Evolutionary conservation across 345 rosid genomes (phyloP).

Genomic region (Ceriops tagal): DNA sequence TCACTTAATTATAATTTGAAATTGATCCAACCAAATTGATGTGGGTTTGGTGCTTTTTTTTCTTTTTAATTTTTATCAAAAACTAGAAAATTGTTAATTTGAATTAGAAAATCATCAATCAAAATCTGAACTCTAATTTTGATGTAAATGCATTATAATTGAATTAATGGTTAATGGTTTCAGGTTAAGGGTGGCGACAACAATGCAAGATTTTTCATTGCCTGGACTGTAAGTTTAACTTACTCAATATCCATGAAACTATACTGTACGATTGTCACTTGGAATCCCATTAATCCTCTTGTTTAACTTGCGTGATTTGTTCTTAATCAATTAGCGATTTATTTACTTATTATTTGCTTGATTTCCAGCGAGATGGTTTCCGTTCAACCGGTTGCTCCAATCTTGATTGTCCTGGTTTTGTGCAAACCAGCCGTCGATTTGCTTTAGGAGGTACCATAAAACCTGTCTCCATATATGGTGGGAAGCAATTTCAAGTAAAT

Average conservation of each 20-base stretch:
- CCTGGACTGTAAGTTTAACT: slow-evolving; percentile 11
- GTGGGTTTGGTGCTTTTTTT: too few relatives aligned
- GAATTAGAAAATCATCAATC: too few relatives aligned
- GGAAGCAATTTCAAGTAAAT: not conserved
- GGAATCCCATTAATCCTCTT: not conserved
- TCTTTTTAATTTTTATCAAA: too few relatives aligned
- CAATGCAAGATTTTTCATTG: not conserved
- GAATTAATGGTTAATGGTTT: not conserved
- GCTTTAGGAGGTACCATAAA: not conserved
- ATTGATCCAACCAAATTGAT: too few relatives aligned
- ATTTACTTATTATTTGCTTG: not conserved
- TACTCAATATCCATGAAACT: not conserved
- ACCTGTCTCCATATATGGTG: not conserved
- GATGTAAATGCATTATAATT: too few relatives aligned
- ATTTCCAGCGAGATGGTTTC: not conserved
- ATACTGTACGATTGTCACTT: not conserved
- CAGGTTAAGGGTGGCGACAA: slow-evolving; percentile 2
- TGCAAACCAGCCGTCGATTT: not conserved
- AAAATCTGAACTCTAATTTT: too few relatives aligned
- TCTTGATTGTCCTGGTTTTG: slow-evolving; percentile 16
- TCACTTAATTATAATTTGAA: not conserved
- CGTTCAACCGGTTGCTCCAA: slow-evolving; percentile 5
- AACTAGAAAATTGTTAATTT: too few relatives aligned
- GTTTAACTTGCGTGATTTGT: not conserved
- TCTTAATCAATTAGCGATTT: too few relatives aligned